Percentiles rank a stretch among this genome's conserved stretches.
Conservation (phyloP, 1,284 basidiomycete species). For the Acaromyces ingoldii region DNA sequence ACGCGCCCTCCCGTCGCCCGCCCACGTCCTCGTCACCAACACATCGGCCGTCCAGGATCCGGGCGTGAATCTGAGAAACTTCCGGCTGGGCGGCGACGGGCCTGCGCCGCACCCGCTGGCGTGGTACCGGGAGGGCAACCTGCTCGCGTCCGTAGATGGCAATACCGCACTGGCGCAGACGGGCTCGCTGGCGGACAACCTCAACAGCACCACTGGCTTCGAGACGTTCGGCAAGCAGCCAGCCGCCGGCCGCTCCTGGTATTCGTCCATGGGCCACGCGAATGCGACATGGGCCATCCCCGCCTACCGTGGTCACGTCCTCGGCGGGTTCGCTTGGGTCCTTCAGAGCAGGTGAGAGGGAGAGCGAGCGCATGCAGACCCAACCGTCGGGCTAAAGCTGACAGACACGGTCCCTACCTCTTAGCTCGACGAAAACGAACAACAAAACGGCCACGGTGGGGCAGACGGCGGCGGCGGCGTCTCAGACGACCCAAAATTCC, state of each 20-base stretch:
- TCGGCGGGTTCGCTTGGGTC: conserved; percentile 69
- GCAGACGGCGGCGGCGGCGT: too few relatives aligned
- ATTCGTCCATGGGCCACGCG: conserved; percentile 71
- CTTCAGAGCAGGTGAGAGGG: too few relatives aligned
- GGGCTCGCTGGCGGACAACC: conserved; percentile 20
- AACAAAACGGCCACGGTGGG: too few relatives aligned
- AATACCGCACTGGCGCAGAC: conserved; percentile 7
- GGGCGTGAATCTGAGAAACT: conserved; percentile 50
- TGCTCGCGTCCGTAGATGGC: conserved; percentile 14
- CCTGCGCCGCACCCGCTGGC: conserved; percentile 59
- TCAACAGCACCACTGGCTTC: too few relatives aligned
- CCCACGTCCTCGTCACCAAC: conserved; percentile 33
- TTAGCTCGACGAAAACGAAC: too few relatives aligned
- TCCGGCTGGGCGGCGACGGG: conserved; percentile 63
- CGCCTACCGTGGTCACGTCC: conserved; percentile 65
- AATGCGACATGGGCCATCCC: conserved; percentile 63
- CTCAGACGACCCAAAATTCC: too few relatives aligned
- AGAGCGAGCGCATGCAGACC: too few relatives aligned
- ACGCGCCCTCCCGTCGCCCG: conserved; percentile 53
- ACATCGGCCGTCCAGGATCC: conserved; percentile 21
- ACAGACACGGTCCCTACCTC: too few relatives aligned
- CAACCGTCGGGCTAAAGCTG: too few relatives aligned
- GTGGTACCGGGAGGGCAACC: conserved; percentile 69
- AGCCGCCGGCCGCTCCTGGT: conserved; percentile 68
- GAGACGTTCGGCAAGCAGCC: conserved; percentile 6